A percentile compares a stretch with the other conserved stretches of the same genome.
These are phyloP conservation scores for Capsella bursapastoris DNA, from an alignment of 345 rosid genomes.

Conservation along the genomic window DNA sequence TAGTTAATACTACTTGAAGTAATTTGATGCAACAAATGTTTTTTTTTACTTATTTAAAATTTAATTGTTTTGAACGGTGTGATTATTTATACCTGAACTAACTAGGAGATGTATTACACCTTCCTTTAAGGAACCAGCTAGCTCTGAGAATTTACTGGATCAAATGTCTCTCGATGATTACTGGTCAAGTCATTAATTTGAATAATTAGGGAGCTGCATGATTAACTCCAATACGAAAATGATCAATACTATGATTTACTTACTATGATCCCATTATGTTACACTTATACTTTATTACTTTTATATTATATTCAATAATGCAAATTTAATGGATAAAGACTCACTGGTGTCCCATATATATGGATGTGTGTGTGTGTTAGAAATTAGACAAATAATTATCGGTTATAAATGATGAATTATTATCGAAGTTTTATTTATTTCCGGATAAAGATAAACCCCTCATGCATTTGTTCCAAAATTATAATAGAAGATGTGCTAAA, in stretches of 20 bases:
- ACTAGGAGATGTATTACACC: background rate
- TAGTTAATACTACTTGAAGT: background rate
- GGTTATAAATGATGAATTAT: background rate
- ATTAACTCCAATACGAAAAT: slow-evolving; percentile 6
- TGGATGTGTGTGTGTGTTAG: too few relatives aligned
- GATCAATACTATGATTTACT: slow-evolving; percentile 17
- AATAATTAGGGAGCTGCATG: slow-evolving; percentile 14
- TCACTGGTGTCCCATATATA: background rate
- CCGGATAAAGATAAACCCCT: slow-evolving; percentile 2
- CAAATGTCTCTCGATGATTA: background rate
- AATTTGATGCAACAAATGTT: background rate
- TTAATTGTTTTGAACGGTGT: background rate
- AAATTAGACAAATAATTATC: background rate
- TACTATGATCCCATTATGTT: slow-evolving; percentile 6
- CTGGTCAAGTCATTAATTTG: slow-evolving; percentile 14
- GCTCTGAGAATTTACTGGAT: background rate
- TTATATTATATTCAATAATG: background rate
- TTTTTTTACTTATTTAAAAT: background rate
- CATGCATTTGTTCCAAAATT: slow-evolving; percentile 29
- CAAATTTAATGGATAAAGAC: slow-evolving; percentile 10
- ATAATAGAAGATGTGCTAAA: slow-evolving; percentile 11
- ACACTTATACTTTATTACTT: slow-evolving; percentile 7
- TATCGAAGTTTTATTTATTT: too few relatives aligned
- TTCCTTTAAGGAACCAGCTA: too few relatives aligned
- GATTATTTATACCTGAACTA: background rate